A percentile compares a stretch with the other conserved stretches of the same genome.
Evolutionary conservation across 2,329 filamentous ascomycete species (phyloP).

Genomic region (Exophiala xenobiotica): DNA sequence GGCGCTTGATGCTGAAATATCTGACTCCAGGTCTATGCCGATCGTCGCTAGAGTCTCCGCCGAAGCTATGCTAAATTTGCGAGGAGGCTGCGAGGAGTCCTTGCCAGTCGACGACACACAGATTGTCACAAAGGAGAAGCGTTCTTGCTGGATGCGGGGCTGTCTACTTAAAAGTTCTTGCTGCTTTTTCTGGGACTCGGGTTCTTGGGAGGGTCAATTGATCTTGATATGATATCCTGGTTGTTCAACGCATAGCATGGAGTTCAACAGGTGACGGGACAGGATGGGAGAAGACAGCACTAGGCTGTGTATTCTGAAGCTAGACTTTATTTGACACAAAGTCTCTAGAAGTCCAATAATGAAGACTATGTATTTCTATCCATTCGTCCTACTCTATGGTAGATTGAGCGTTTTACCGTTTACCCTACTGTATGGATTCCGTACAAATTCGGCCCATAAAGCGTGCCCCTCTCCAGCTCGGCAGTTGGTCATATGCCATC

Average conservation of each 20-base stretch:
- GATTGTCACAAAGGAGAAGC: background rate
- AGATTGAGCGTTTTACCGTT: no score
- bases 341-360: background rate
- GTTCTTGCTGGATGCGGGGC: background rate
- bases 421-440: no score
- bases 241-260: background rate
- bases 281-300: no score
- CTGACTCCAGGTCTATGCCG: background rate
- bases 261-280: background rate
- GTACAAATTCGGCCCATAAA: no score
- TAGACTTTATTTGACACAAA: background rate
- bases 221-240: background rate
- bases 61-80: background rate
- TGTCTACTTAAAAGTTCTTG: background rate
- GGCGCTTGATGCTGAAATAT: constrained; percentile 7
- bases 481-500: no score
- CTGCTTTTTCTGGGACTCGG: background rate
- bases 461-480: no score
- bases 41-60: background rate
- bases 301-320: no score
- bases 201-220: background rate
- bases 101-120: no score
- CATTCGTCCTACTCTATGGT: no score
- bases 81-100: no score
- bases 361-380: background rate